Evolutionary conservation across 371 early-diverging fungal species (phyloP).

Genomic region (Apophysomyces ossiformis): DNA sequence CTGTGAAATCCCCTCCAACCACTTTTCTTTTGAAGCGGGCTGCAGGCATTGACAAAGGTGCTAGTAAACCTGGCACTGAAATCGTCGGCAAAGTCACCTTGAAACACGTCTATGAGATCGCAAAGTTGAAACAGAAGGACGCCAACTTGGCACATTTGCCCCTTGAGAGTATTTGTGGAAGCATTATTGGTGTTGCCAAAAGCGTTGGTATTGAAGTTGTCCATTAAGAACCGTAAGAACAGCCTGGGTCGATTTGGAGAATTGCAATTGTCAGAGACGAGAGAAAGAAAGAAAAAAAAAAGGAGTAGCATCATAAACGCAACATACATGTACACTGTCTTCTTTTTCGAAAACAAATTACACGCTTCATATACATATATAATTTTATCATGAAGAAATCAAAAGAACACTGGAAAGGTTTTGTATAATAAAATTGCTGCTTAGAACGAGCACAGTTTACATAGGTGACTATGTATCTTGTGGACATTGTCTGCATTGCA

Average conservation of each 20-base stretch:
- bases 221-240: constrained; percentile 34
- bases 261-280: too few species aligned
- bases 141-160: constrained; percentile 74
- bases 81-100: constrained; percentile 80
- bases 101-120: constrained; percentile 96
- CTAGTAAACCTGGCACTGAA: constrained; percentile 77
- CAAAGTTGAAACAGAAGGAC: constrained; percentile 88
- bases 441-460: too few species aligned
- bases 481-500: too few species aligned
- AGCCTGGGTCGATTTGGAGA: not conserved
- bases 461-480: too few species aligned
- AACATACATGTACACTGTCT: not conserved
- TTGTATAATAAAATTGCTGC: not conserved
- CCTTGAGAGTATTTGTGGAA: constrained; percentile 74
- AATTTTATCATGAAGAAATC: not conserved
- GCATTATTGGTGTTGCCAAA: constrained; percentile 82
- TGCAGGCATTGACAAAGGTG: constrained; percentile 90
- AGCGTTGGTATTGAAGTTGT: constrained; percentile 90
- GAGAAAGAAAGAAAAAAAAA: not conserved
- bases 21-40: constrained; percentile 89
- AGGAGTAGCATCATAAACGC: not conserved
- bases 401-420: not conserved
- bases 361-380: not conserved
- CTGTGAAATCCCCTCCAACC: constrained; percentile 88
- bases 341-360: too few species aligned